Base-by-base conservation (phyloP, 2,329 filamentous ascomycete genomes). In the Fusarium torulosum region DNA sequence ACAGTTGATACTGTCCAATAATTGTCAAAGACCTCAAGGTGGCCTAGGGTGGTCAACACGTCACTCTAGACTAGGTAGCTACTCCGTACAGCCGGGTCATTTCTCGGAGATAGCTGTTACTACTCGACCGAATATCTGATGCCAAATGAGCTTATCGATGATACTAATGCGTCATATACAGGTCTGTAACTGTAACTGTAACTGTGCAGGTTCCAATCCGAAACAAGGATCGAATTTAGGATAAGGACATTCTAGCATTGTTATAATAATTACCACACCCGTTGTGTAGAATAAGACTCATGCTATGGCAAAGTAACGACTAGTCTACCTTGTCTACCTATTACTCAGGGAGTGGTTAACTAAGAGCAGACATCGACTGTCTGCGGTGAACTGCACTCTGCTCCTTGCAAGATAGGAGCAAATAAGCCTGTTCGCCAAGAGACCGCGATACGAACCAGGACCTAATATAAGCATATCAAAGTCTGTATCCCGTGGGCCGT, bases 401-500 rank as follows among this genome's bases (percentile, higher is more conserved):
- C 42, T 25, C 31, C 27, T 23, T n/a, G 23, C 14, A 46, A 13
- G 37, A 44, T 23, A 29, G 25, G 27, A 29, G 27, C 27, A 29
- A 13, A 29, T 29, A 29, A 13, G 27, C 27, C 27, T 29, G 27
- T 8, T 58, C 38, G 31, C 37, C 35, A 59, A 59, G 43, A 33
- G 21, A 23, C 17, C 27, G 37, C 25, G 3, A 29, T 31, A n/a
- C 23, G 51, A 33, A 38, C 35, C 37, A 52, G 13, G 11, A 47
- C 40, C 54, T 47, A 67, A 50, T 64, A 67, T 52, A 65, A 57
- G 31, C 42, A 43, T 62, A 37, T 27, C 52, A 46, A 46, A 29
- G 21, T 33, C 31, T 53, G 17, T 23, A n/a, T 61, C 41, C 29
- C 58, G 31, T 53, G 29, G 23, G 21, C 49, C 52, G 17, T 59